Percentiles rank a stretch among this genome's conserved stretches.
Conservation (phyloP, 2,329 filamentous ascomycete genomes). For the Venturia asperata region DNA sequence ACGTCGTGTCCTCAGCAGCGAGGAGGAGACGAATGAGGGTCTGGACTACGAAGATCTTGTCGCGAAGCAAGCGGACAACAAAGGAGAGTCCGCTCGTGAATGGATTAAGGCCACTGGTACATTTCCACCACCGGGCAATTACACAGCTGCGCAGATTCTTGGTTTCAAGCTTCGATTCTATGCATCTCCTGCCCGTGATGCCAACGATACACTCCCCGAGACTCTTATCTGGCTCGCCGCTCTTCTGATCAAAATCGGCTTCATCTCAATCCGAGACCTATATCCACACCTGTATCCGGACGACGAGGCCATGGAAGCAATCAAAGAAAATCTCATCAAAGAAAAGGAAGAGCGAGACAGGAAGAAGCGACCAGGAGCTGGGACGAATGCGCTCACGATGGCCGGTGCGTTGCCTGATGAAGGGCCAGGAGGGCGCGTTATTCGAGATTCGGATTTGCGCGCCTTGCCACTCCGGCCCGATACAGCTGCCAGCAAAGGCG, state of each 20-base stretch:
- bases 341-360: slow-evolving; percentile 74
- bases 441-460: slow-evolving; percentile 52
- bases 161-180: slow-evolving; percentile 98
- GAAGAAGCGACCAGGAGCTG: slow-evolving; percentile 60
- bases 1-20: slow-evolving; percentile 52
- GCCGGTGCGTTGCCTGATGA: slow-evolving; percentile 86
- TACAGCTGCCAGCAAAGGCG: slow-evolving; percentile 20
- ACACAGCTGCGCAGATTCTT: slow-evolving; percentile 85
- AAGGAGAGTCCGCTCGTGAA: slow-evolving; percentile 29
- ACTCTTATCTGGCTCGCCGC: slow-evolving; percentile 91
- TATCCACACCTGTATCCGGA: slow-evolving; percentile 86
- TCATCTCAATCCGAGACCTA: slow-evolving; percentile 83
- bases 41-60: slow-evolving; percentile 13
- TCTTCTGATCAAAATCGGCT: slow-evolving; percentile 91
- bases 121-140: slow-evolving; percentile 76
- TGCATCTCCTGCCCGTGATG: slow-evolving; percentile 67
- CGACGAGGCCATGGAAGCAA: slow-evolving; percentile 72
- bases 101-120: slow-evolving; percentile 81
- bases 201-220: slow-evolving; percentile 72
- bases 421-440: slow-evolving; percentile 39
- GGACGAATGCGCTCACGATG: slow-evolving; percentile 75
- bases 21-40: slow-evolving; percentile 38
- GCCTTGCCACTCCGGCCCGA: slow-evolving; percentile 21
- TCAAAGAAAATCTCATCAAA: slow-evolving; percentile 63
- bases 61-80: slow-evolving; percentile 18